A percentile compares a stretch with the other conserved stretches of the same genome.
These are phyloP conservation scores for Nicotiana tabacum DNA, from an alignment of 257 asterid genomes.

Conservation along the genomic window DNA sequence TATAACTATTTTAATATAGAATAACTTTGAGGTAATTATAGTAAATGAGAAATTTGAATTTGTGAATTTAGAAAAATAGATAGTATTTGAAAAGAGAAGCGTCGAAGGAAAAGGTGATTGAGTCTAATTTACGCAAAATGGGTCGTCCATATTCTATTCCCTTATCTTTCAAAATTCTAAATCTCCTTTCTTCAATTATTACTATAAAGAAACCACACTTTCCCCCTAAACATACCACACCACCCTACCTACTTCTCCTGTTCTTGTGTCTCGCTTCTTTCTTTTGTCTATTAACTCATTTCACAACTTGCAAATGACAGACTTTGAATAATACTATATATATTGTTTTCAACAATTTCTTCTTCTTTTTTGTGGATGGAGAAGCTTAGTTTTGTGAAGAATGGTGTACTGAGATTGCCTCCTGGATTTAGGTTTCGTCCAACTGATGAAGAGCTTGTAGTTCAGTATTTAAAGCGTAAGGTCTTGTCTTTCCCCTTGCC, in stretches of 20 bases:
- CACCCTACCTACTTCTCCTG: background rate
- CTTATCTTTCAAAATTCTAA: constrained; percentile 5
- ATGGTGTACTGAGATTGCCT: constrained; percentile 67
- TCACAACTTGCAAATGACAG: background rate
- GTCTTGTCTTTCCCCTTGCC: constrained; percentile 68
- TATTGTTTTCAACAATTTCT: background rate
- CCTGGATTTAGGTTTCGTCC: constrained; percentile 95
- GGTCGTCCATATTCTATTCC: constrained; percentile 27
- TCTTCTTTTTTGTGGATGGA: constrained; percentile 28
- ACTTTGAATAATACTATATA: background rate
- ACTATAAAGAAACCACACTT: constrained; percentile 9
- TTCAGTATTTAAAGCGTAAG: constrained; percentile 81
- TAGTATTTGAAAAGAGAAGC: background rate
- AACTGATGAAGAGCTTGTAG: constrained; percentile 87
- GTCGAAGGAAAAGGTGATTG: constrained; percentile 29
- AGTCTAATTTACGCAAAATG: constrained; percentile 73
- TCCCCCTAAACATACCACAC: background rate
- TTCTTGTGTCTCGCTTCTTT: background rate
- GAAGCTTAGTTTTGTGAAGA: constrained; percentile 37
- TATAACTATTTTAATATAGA: no score
- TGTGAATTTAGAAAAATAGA: no score
- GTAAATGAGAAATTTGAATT: no score
- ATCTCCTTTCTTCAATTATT: background rate
- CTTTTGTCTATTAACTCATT: background rate
- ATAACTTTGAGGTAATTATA: no score